Evolutionary conservation across 78 protist species (phyloP).

Genomic region (Acrasis kona): DNA sequence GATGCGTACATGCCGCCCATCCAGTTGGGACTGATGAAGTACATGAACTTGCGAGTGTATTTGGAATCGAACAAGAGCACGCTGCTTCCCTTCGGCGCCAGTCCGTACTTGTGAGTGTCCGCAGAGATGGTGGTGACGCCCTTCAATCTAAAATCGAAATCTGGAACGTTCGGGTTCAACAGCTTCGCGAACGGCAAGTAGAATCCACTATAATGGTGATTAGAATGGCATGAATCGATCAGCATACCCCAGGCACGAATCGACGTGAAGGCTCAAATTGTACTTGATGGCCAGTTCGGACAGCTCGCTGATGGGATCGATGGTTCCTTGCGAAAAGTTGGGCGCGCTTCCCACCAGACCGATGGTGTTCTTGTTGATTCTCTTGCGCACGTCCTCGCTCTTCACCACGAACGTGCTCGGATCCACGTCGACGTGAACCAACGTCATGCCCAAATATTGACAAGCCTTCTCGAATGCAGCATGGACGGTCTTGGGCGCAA

Average conservation of each 20-base stretch:
- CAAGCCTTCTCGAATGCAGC: slow-evolving; percentile 37
- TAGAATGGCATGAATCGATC: too few species aligned
- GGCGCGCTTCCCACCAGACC: slow-evolving; percentile 65
- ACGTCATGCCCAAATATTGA: slow-evolving; percentile 14
- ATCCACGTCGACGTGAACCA: slow-evolving; percentile 22
- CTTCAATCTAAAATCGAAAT: slow-evolving; percentile 54
- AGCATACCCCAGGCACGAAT: slow-evolving; percentile 77
- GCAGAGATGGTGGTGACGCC: slow-evolving; percentile 75
- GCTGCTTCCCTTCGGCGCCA: slow-evolving; percentile 67
- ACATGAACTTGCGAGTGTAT: not conserved
- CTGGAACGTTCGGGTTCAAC: slow-evolving; percentile 28
- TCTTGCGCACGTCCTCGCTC: not conserved
- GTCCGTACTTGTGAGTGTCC: slow-evolving; percentile 90
- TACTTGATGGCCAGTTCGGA: slow-evolving; percentile 37
- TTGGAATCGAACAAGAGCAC: not conserved
- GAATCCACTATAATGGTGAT: too few species aligned
- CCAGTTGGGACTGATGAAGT: slow-evolving; percentile 33
- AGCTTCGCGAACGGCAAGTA: slow-evolving; percentile 52
- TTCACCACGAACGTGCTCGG: slow-evolving; percentile 26
- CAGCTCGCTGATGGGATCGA: slow-evolving; percentile 53
- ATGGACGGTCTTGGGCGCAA: slow-evolving; percentile 30
- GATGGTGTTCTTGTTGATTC: slow-evolving; percentile 46
- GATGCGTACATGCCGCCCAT: slow-evolving; percentile 77
- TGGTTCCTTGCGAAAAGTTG: slow-evolving; percentile 65
- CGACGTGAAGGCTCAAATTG: slow-evolving; percentile 69